Percentiles rank a stretch among this genome's conserved stretches.
Evolutionary conservation across 2,329 filamentous ascomycete species (phyloP).

Genomic region (Aspergillus aculeatus): DNA sequence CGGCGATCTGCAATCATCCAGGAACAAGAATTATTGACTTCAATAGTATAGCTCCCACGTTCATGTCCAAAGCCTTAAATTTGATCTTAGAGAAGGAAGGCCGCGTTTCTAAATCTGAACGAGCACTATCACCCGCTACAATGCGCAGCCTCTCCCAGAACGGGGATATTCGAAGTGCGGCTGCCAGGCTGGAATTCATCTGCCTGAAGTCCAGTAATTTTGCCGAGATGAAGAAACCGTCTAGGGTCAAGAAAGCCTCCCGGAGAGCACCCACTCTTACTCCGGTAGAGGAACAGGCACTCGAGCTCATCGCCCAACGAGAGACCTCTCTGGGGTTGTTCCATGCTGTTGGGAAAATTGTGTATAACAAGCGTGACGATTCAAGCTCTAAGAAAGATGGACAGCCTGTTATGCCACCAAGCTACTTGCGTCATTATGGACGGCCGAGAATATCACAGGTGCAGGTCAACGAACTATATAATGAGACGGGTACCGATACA

Average conservation of each 20-base stretch:
- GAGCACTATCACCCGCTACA: conserved; percentile 74
- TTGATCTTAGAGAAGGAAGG: conserved; percentile 82
- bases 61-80: conserved; percentile 80
- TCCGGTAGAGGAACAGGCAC: conserved; percentile 71
- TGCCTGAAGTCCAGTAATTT: conserved; percentile 78
- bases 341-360: conserved; percentile 90
- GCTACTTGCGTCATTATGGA: conserved; percentile 57
- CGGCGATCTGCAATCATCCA: conserved; percentile 79
- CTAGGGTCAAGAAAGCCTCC: conserved; percentile 63
- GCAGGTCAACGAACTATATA: conserved; percentile 72
- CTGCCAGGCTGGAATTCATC: conserved; percentile 87
- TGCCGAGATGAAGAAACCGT: conserved; percentile 68
- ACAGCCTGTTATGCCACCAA: conserved; percentile 57
- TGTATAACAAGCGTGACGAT: conserved; percentile 88
- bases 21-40: conserved; percentile 82
- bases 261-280: conserved; percentile 58
- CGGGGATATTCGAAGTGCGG: conserved; percentile 89
- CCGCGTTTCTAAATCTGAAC: conserved; percentile 69
- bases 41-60: conserved; percentile 84
- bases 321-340: conserved; percentile 93
- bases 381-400: conserved; percentile 34
- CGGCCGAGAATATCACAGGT: conserved; percentile 66
- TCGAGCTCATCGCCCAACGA: conserved; percentile 78
- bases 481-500: conserved; percentile 89
- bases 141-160: conserved; percentile 78